phyloP scores from a whole-genome alignment of 306 rosid genomes.

The Ceratonia siliqua region DNA sequence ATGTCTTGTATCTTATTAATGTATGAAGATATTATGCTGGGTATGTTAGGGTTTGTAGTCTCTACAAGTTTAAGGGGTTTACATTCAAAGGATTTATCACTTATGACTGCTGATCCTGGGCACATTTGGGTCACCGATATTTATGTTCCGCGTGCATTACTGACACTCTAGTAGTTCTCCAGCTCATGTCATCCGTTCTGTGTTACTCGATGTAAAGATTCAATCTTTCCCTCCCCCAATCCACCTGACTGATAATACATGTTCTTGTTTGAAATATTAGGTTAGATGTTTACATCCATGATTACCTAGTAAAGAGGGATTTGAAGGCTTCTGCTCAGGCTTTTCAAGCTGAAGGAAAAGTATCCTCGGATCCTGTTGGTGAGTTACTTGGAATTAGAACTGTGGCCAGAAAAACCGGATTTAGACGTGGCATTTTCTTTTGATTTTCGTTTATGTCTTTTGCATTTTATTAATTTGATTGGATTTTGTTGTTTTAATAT shows the following conservation, averaged over 20 bases:
- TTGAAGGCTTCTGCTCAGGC: constrained; percentile 98
- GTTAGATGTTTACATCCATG: constrained; percentile 98
- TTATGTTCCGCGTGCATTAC: not conserved
- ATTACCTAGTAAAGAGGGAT: constrained; percentile 92
- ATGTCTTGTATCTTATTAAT: not conserved
- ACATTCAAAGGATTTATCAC: not conserved
- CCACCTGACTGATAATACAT: constrained; percentile 26
- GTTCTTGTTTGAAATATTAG: constrained; percentile 49
- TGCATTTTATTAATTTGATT: constrained; percentile 20
- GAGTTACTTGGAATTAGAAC: constrained; percentile 39
- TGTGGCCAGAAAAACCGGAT: not conserved
- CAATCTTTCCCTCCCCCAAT: constrained; percentile 3
- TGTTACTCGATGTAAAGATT: constrained; percentile 32
- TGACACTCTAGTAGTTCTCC: not conserved
- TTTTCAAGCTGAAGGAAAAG: constrained; percentile 97
- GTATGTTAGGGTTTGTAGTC: constrained; percentile 39
- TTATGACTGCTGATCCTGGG: constrained; percentile 16
- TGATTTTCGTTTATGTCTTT: not conserved
- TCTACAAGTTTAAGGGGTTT: constrained; percentile 18
- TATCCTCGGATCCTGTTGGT: constrained; percentile 99
- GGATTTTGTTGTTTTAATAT: constrained; percentile 24
- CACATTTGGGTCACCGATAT: not conserved
- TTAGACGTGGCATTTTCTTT: constrained; percentile 1
- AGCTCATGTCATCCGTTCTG: constrained; percentile 16
- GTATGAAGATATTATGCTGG: constrained; percentile 3